Evolutionary conservation across 2,329 filamentous ascomycete genomes (phyloP).

Genomic region (Fusarium hainanense): DNA sequence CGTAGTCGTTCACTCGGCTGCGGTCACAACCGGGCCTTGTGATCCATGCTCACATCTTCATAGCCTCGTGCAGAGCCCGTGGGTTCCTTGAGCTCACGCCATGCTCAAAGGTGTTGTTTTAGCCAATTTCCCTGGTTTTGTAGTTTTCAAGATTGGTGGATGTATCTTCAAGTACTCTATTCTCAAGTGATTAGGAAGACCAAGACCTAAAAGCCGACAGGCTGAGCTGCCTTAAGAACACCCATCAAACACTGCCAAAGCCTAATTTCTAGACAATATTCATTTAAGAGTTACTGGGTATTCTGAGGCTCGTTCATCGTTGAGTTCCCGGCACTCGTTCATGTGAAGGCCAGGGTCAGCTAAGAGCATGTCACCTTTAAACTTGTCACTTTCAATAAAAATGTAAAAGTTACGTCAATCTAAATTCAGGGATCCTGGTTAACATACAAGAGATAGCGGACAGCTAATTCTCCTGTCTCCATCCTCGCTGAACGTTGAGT

Average conservation of each 20-base stretch:
- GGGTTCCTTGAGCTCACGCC: background rate
- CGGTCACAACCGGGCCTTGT: background rate
- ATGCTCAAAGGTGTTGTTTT: background rate
- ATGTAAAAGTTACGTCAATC: background rate
- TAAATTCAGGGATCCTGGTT: no score
- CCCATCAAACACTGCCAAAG: background rate
- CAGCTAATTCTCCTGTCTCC: background rate
- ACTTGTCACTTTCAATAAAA: background rate
- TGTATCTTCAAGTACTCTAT: constrained; percentile 15
- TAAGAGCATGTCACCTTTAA: background rate
- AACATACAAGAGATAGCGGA: background rate
- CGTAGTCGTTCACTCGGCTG: background rate
- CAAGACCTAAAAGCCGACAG: background rate
- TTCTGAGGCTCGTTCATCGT: background rate
- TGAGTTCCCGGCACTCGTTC: background rate
- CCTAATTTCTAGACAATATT: background rate
- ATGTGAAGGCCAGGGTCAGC: background rate
- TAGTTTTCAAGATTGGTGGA: background rate
- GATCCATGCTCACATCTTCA: background rate
- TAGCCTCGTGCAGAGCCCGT: background rate
- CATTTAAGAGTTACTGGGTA: background rate
- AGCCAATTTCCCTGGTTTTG: background rate
- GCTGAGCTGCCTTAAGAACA: background rate
- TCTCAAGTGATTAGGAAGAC: background rate
- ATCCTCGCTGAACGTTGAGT: background rate